Evolutionary conservation across 768 basidiomycete species (phyloP), one percentile per base, ranked within the genome.

Genomic region (Phallus indusiatus): DNA sequence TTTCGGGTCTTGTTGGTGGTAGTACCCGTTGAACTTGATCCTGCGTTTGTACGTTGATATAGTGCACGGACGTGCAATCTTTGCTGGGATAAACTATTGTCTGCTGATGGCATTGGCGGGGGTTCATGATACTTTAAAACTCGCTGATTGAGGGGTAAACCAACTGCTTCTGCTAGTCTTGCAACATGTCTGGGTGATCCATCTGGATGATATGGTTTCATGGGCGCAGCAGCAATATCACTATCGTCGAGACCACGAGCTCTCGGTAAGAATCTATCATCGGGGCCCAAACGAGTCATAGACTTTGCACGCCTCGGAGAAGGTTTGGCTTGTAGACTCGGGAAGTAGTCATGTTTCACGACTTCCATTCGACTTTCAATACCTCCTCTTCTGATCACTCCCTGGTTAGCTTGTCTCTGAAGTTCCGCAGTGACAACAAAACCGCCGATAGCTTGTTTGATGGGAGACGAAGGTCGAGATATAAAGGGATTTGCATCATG

Each of bases 91-190:
- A 94, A 81, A 5, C 84, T 82, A 1, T 79, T 81, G 64, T 92
- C 88, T 1, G 88, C 85, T 1, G 86, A 85, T 0, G 92, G 82
- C 0, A 83, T 69, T 1, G 92, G 88, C 0, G 94, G 93, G 16
- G 83, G 83, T 68, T 94, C 91, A 68, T 91, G 87, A 71, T 93
- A 96, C 5, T 88, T 85, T 7, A 96, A 80, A 54, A 96, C 86
- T 35, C 93, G 86, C 21, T 86, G 82, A 66, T 86, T 88, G 54
- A 88, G 70, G 10, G 85, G 83, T 14, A 92, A 79, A 20, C 88
- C 89, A 0, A 88, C 81, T 1, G 90, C 89, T 0, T 79, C 83
- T 6, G 81, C 85, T 18, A 92, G 79, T 46, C 90, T 81, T 11
- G 87, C 86, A 0, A 88, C 88, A 67, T 91, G 90, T 0, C 84